Evolutionary conservation across 2,329 filamentous ascomycete genomes (phyloP), one percentile per base, ranked within the genome.

Genomic region (Pyricularia sp.): DNA sequence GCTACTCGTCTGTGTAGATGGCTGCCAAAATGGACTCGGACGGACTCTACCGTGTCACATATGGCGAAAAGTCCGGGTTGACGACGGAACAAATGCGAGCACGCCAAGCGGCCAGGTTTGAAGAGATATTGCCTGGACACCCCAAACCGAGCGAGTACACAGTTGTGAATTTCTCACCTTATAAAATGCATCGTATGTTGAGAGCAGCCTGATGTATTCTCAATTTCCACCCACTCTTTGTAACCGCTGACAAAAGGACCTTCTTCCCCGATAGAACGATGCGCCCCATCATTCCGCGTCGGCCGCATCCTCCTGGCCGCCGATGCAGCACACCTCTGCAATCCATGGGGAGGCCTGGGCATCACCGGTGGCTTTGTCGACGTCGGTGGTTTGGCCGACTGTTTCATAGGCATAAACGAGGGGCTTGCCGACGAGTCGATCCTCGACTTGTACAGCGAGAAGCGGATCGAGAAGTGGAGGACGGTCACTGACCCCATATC

Each of bases 341-440:
- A 84, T 73, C 81, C 82, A 0, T 83, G 83, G 76, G 88, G 88
- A 64, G 88, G 88, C 0, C 78, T 89, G 20, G 88, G 88, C 1
- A 83, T 90, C 66, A 89, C 86, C 0, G 86, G 87, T 6, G 88
- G 88, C 0, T 86, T 90, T 68, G 85, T 86, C n/a, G 88, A 90
- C 71, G 82, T 88, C 2, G 87, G 85, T 12, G 85, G 86, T 0
- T 80, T 90, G 6, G 86, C 82, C 69, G 86, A 90, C 72, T 88
- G 86, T 72, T 80, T 90, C 2, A 75, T 76, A 2, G 81, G 81
- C 0, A 79, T 83, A 64, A 82, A 77, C 76, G 78, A 81, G 31
- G 80, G 81, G 1, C 75, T 75, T 33, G 81, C 80, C 1, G 80
- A 82, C 68, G 81, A 80, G 64, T 75, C 75, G 0, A 82, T 83